Evolutionary conservation across 495 filamentous ascomycete species (phyloP), one percentile per base, ranked within the genome.

Genomic region (Cenococcum geophilum): DNA sequence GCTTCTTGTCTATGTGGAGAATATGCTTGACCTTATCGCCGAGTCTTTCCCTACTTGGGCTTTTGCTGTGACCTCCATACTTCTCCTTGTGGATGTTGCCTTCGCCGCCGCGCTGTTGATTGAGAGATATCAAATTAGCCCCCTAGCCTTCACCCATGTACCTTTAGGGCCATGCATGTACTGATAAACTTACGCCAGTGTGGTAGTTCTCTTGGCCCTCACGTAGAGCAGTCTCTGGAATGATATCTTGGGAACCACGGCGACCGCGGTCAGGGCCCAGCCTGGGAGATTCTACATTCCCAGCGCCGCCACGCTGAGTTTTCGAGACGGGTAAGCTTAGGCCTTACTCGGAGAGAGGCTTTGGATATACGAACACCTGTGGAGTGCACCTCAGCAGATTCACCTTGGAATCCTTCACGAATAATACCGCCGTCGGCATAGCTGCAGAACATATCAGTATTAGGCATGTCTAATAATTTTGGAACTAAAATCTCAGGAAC

Each of bases 41-140:
- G 9, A 73, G 9, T 16, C 52, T 61, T 63, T 68, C 54, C 35
- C 60, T 56, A 21, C 65, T 57, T 42, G 63, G 65, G 52, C 61
- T 56, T 42, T 68, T 57, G 57, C 68, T 72, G 60, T 75, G 73
- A 47, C 72, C 72, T 20, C 71, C 73, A 58, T 70, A 74, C 48
- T 74, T 72, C 23, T 74, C 73, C 55, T 63, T 67, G 57, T 74
- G 64, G 32, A 72, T 65, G 60, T 75, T 75, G 6, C 73, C 73
- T 14, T 55, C 57, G 32, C 73, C 73, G 5, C 73, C 73, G n/a
- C 73, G 63, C 69, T 72, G 23, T 34, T 20, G 57, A 20, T 1
- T n/a, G 20, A 50, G 10, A 50, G 27, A 68, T 49, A 64, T 57
- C 40, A 61, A 34, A n/a, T 18, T 27, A 27, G 36, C 6, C 57